Percentiles rank a stretch among this genome's conserved stretches.
Evolutionary conservation across 306 rosid species (phyloP).

Genomic region (Trifolium subterraneum): DNA sequence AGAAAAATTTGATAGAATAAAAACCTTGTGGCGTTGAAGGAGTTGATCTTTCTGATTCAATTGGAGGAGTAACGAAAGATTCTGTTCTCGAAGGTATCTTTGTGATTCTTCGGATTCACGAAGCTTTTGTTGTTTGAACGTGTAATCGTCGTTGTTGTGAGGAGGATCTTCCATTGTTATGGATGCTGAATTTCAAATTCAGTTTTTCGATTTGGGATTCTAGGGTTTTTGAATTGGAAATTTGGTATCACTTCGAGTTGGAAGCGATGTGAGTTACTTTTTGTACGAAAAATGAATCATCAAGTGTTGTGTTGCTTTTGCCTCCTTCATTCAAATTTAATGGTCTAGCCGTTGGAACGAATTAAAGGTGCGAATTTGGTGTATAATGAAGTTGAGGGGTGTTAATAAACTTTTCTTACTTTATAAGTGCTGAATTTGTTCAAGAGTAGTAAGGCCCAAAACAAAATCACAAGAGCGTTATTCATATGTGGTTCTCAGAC

Average conservation of each 20-base stretch:
- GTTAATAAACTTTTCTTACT: too few species aligned
- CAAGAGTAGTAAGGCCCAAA: neutral
- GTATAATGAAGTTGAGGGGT: too few species aligned
- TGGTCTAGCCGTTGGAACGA: conserved; percentile 65
- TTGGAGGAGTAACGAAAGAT: conserved; percentile 50
- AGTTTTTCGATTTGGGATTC: conserved; percentile 6
- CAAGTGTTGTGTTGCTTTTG: too few species aligned
- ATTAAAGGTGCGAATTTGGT: neutral
- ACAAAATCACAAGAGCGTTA: neutral
- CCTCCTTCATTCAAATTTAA: conserved; percentile 46
- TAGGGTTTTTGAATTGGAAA: conserved; percentile 15
- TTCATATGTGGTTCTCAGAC: too few species aligned
- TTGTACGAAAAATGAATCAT: too few species aligned
- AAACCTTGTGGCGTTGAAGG: conserved; percentile 68
- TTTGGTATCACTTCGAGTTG: neutral
- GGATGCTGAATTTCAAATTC: neutral
- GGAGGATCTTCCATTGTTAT: conserved; percentile 66
- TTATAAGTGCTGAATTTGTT: too few species aligned
- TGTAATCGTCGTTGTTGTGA: conserved; percentile 51
- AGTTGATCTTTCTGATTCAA: conserved; percentile 68
- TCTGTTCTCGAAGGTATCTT: conserved; percentile 57
- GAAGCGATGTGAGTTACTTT: neutral
- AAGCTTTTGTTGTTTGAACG: conserved; percentile 72
- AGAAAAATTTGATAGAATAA: too few species aligned
- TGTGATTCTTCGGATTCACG: conserved; percentile 64